phyloP scores from a whole-genome alignment of 306 rosid species.

The Cyclanthera cordifolia region DNA sequence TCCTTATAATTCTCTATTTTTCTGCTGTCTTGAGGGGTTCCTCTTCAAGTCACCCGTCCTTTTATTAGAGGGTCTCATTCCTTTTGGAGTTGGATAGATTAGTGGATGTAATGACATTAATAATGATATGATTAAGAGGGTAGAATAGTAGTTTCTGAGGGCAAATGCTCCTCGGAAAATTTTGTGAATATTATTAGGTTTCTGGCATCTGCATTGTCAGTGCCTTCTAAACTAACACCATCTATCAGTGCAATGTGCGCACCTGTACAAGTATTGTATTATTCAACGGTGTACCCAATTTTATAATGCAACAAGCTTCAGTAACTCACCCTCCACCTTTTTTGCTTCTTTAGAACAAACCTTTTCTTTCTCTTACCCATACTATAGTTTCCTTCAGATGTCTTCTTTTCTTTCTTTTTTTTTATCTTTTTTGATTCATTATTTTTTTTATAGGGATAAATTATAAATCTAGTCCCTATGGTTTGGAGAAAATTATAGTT shows the following conservation, averaged over 20 bases:
- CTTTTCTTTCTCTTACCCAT: not conserved
- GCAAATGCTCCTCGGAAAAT: constrained; percentile 36
- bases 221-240: constrained; percentile 30
- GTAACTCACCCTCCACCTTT: constrained; percentile 7
- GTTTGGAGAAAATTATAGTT: too few relatives aligned
- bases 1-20: constrained; percentile 33
- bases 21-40: constrained; percentile 18
- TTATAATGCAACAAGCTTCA: constrained; percentile 26
- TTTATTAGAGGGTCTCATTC: constrained; percentile 29
- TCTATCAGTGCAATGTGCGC: constrained; percentile 25
- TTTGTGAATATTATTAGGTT: constrained; percentile 69
- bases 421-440: not conserved
- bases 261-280: constrained; percentile 21
- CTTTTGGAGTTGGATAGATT: constrained; percentile 43
- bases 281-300: constrained; percentile 25
- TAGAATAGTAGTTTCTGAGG: constrained; percentile 27
- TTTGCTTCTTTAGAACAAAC: not conserved
- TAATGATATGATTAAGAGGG: constrained; percentile 13
- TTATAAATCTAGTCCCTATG: too few relatives aligned
- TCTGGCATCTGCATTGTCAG: constrained; percentile 19
- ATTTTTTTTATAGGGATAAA: too few relatives aligned
- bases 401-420: not conserved
- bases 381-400: not conserved
- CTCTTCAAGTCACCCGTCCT: constrained; percentile 33
- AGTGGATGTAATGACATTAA: constrained; percentile 62